Evolutionary conservation across 2,329 filamentous ascomycete species (phyloP), one percentile per base, ranked within the genome.

Genomic region (Hansfordia pulvinata): DNA sequence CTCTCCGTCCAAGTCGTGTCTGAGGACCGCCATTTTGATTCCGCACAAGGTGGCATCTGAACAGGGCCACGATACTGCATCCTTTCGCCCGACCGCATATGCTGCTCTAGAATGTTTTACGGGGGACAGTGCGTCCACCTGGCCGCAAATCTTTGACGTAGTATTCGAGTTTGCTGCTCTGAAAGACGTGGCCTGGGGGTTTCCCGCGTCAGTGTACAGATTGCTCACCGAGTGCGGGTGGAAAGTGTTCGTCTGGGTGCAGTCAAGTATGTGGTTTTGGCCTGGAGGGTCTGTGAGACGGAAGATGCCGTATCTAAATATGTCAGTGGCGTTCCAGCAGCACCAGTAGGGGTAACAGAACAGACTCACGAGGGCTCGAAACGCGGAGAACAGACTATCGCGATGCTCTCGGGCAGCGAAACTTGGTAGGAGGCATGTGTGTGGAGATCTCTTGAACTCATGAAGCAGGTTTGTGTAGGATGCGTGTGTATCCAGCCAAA

Each of bases 401-500:
- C 90, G 35, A 98, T 85, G 41, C 83, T 92, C 60, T 98, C 90
- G 1, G 85, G 78, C 54, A 96, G 70, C 84, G 94, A 94, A 32
- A 90, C 76, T 53, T 98, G 90, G 49, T 94, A 96, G 8, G 85
- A 85, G 3, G 77, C 76, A 46, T 93, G 88, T 0, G 92, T 98
- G 47, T 98, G 90, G 38, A 96, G 49, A 46, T 98, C 90, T 26
- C 88, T 65, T 25, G 80, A 90, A 47, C 84, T 93, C 82, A 98
- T 92, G 50, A 98, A 98, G 52, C 90, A 98, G 0, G 84, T 92
- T 55, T 98, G 90, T 0, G 79, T 84, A 0, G 90, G 90, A 49
- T 98, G 90, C 1, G 90, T 98, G 48, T 98, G 90, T 34, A 98
- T 98, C 90, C 90, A 98, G 20, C 88, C 88, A 5, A 93, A 65